A percentile compares a stretch with the other conserved stretches of the same genome.
Evolutionary conservation across 129 eudicot species (phyloP).

Genomic region (Flaveria linearis): DNA sequence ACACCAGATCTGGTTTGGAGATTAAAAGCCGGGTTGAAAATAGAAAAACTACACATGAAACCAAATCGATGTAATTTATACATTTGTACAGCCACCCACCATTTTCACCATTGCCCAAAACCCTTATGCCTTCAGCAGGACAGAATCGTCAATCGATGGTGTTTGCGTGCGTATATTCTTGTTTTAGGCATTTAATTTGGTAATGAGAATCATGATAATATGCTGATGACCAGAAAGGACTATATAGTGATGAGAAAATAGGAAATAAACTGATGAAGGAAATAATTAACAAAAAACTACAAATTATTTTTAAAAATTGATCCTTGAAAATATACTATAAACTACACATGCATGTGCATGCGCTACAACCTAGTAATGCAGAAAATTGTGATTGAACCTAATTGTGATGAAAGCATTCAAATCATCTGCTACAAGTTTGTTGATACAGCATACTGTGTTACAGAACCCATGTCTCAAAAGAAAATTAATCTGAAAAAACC

Average conservation of each 20-base stretch:
- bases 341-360: neutral
- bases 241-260: neutral
- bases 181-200: too few species aligned
- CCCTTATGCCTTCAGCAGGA: too few species aligned
- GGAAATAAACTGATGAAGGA: neutral
- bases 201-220: too few species aligned
- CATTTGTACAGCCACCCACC: too few species aligned
- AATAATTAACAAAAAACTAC: neutral
- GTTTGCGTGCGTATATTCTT: too few species aligned
- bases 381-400: neutral
- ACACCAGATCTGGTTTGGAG: too few species aligned
- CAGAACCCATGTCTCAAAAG: conserved; percentile 11
- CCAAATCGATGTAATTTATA: too few species aligned
- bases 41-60: too few species aligned
- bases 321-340: neutral
- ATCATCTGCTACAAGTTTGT: conserved; percentile 13
- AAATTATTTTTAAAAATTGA: neutral
- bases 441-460: conserved; percentile 12
- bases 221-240: neutral
- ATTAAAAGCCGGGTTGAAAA: too few species aligned
- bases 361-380: neutral
- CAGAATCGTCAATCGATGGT: too few species aligned
- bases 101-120: too few species aligned
- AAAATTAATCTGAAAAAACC: neutral
- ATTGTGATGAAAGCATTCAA: neutral